phyloP scores from a whole-genome alignment of 2,329 filamentous ascomycete species.

The Grosmannia huntii region DNA sequence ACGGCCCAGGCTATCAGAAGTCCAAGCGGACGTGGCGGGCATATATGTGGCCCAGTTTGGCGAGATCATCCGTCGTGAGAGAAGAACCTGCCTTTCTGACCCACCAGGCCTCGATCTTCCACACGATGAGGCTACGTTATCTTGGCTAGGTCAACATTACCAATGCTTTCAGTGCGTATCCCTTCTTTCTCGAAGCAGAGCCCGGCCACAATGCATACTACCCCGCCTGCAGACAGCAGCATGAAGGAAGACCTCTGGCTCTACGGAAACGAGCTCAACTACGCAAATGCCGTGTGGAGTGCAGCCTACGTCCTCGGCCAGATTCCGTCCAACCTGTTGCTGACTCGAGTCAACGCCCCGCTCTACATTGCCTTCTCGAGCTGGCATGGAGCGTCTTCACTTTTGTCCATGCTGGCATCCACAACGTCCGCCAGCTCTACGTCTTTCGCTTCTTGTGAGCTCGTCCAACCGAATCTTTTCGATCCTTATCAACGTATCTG shows the following conservation, averaged over 20 bases:
- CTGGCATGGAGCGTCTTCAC: conserved; percentile 16
- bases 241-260: conserved; percentile 20
- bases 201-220: not conserved
- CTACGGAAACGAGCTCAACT: conserved; percentile 20
- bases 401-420: conserved; percentile 16
- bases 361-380: conserved; percentile 38
- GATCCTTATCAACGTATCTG: not conserved
- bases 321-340: conserved; percentile 33
- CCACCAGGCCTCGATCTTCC: conserved; percentile 14
- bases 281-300: conserved; percentile 29
- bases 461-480: not conserved
- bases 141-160: conserved; percentile 18
- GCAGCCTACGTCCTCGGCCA: conserved; percentile 19
- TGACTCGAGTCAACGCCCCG: conserved; percentile 16
- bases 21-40: conserved; percentile 28
- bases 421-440: conserved; percentile 15
- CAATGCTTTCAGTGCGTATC: conserved; percentile 16
- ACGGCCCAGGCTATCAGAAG: conserved; percentile 16
- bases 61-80: not conserved
- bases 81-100: not conserved
- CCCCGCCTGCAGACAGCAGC: conserved; percentile 13
- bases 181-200: not conserved
- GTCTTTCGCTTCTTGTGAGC: conserved; percentile 15
- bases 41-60: conserved; percentile 16
- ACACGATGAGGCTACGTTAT: conserved; percentile 16